Evolutionary conservation across 345 rosid species (phyloP), one percentile per base, ranked within the genome.

Genomic region (Eucalyptus erythrocorys): DNA sequence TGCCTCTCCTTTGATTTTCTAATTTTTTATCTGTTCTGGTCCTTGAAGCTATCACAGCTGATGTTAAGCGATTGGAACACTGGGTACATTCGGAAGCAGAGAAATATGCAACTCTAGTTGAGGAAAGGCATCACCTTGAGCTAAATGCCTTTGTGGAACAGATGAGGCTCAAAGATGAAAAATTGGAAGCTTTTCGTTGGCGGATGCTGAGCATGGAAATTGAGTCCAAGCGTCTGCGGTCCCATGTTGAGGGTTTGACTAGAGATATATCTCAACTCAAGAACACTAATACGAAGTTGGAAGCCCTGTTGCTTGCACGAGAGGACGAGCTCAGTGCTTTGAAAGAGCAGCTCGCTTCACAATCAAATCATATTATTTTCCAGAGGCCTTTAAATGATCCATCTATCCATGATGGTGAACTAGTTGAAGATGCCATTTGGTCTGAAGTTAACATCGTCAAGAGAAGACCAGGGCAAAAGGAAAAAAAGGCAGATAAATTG

Each of bases 91-190:
- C 90, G 24, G 97, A 95, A 91, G 98, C 96, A 45, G 98, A 93
- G 87, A 90, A 93, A 91, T 93, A 94, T 91, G 93, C 92, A 27
- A 87, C 93, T 68, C 88, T 92, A 76, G 93, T 94, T 19, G 95
- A 93, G 94, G 95, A 93, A 91, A 93, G 93, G 89, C 96, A 94
- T 91, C 97, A 93, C 85, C 87, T 91, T 64, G 99, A 96, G 90
- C 88, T 95, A 57, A 96, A 93, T 51, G 97, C 94, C 48, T 95
- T 94, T 92, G 94, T 93, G 16, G 96, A 96, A 89, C 95, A 95
- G 89, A 92, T 96, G 95, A 93, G 98, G 88, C 90, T 94, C 79
- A 96, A 96, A 91, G 98, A 96, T 86, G 98, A 98, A 90, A 97
- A 94, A 86, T 87, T 97, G 86, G 98, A 97, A 93, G 94, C 94